Percentiles rank a stretch among this genome's conserved stretches.
Conservation (phyloP, 805 yeast species). For the Pichia phayaonensis region DNA sequence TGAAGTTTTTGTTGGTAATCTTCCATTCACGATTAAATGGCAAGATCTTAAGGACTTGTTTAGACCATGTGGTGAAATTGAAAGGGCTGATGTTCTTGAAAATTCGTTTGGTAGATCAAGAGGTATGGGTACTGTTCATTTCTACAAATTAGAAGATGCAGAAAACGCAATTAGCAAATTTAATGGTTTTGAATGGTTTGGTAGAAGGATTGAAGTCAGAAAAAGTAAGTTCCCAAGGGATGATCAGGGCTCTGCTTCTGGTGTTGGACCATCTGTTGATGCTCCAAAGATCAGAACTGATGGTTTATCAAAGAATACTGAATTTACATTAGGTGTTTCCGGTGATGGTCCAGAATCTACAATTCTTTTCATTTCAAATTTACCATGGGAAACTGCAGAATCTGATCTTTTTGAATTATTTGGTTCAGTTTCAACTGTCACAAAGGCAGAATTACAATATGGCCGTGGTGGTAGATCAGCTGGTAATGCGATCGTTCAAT, state of each 20-base stretch:
- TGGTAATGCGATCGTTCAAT: constrained; percentile 83
- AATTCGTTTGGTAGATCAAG: constrained; percentile 68
- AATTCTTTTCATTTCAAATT: constrained; percentile 61
- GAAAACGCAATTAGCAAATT: constrained; percentile 59
- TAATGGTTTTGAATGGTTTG: constrained; percentile 65
- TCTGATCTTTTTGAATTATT: constrained; percentile 80
- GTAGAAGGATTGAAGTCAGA: constrained; percentile 73
- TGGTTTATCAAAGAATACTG: constrained; percentile 34
- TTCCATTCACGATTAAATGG: constrained; percentile 81
- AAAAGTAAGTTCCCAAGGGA: constrained; percentile 42
- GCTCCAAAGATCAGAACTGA: constrained; percentile 7
- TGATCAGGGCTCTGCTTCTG: constrained; percentile 12
- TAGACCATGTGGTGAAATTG: constrained; percentile 67
- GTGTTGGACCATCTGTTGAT: constrained; percentile 9
- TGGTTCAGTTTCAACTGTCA: constrained; percentile 73
- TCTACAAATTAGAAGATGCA: constrained; percentile 60
- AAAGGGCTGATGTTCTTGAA: constrained; percentile 69
- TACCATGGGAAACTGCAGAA: constrained; percentile 85
- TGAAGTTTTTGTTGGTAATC: constrained; percentile 71
- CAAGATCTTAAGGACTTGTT: constrained; percentile 80
- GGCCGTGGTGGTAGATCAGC: constrained; percentile 57
- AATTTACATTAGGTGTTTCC: constrained; percentile 58
- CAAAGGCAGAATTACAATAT: constrained; percentile 67
- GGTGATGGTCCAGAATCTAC: constrained; percentile 56
- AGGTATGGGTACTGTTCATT: constrained; percentile 81